phyloP scores from a whole-genome alignment of 441 rosid genomes.

The Euphorbia celastroides region DNA sequence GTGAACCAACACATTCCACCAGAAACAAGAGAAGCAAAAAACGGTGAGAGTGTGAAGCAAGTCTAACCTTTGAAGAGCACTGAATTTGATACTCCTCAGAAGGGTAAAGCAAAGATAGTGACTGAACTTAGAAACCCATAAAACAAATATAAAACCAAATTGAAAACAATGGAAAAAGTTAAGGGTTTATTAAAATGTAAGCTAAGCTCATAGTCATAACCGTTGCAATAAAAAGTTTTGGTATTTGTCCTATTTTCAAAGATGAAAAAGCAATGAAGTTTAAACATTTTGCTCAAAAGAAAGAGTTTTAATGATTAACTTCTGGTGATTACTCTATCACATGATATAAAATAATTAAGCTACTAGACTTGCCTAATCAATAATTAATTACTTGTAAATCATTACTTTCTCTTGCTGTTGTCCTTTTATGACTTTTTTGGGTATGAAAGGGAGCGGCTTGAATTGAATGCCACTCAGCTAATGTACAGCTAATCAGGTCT shows the following conservation, averaged over 20 bases:
- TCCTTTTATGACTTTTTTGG: slow-evolving; percentile 18
- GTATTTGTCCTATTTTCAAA: neutral
- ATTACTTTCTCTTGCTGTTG: slow-evolving; percentile 18
- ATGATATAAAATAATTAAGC: neutral
- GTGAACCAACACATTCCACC: no score
- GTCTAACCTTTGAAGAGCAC: slow-evolving; percentile 13
- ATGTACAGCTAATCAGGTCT: slow-evolving; percentile 15
- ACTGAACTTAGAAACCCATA: slow-evolving; percentile 3
- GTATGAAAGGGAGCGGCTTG: neutral
- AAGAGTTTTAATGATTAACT: no score
- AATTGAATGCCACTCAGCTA: slow-evolving; percentile 13
- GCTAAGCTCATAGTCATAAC: slow-evolving; percentile 26
- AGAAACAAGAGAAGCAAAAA: neutral
- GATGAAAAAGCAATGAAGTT: neutral
- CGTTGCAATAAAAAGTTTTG: slow-evolving; percentile 2
- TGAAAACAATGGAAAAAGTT: neutral
- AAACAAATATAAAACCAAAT: neutral
- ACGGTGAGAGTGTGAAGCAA: neutral
- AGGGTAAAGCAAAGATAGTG: slow-evolving; percentile 6
- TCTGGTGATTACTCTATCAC: no score
- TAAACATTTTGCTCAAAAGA: neutral
- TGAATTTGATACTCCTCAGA: neutral
- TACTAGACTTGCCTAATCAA: neutral
- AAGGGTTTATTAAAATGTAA: neutral
- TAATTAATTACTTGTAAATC: neutral